These are phyloP conservation scores for Hyphopichia burtonii DNA, from an alignment of 1,139 yeast species.

Conservation along the genomic window DNA sequence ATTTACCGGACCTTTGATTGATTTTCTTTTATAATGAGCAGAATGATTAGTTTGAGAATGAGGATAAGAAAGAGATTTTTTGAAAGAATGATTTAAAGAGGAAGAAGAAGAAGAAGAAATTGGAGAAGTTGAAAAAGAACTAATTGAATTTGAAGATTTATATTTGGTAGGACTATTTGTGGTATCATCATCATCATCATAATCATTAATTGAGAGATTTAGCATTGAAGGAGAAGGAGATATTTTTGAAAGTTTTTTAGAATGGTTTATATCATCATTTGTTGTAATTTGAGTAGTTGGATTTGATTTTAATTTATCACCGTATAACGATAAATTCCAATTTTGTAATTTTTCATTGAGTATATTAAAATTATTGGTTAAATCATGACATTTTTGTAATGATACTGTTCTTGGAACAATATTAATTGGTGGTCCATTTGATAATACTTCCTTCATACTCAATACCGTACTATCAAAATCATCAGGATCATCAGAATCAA, in stretches of 20 bases:
- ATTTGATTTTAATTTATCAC: constrained; percentile 17
- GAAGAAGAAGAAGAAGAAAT: not conserved
- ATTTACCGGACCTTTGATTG: constrained; percentile 2
- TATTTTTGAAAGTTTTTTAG: constrained; percentile 3
- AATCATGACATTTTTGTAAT: constrained; percentile 18
- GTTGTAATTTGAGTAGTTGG: constrained; percentile 24
- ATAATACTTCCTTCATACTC: constrained; percentile 30
- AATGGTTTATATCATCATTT: not conserved
- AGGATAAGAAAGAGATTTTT: not conserved
- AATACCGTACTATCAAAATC: constrained; percentile 10
- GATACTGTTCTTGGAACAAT: constrained; percentile 23
- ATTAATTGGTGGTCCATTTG: constrained; percentile 32
- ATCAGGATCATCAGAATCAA: constrained; percentile 1
- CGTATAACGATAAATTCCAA: constrained; percentile 10
- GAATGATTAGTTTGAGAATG: not conserved
- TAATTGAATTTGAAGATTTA: not conserved
- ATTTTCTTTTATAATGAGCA: not conserved
- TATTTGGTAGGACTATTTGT: constrained; percentile 2
- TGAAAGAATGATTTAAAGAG: not conserved
- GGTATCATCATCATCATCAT: not conserved
- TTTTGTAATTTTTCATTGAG: constrained; percentile 14
- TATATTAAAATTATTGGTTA: constrained; percentile 12
- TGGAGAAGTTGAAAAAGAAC: not conserved
- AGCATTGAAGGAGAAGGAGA: constrained; percentile 11
- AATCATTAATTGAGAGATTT: constrained; percentile 4